Evolutionary conservation across 2,329 filamentous ascomycete species (phyloP).

Genomic region (Stylonectria norvegica): DNA sequence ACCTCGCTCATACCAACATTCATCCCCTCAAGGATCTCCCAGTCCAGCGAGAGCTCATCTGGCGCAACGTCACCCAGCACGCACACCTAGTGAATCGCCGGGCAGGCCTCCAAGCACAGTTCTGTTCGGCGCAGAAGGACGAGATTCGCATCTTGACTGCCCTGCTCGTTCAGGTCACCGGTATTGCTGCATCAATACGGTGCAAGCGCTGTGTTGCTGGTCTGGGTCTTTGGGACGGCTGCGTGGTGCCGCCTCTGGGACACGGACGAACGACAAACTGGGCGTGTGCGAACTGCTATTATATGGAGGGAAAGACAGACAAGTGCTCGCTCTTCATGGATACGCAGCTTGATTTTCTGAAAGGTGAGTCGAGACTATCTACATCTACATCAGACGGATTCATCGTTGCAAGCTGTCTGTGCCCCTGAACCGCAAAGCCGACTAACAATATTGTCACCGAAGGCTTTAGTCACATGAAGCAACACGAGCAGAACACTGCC

Average conservation of each 20-base stretch:
- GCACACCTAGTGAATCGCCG: background rate
- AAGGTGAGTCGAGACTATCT: background rate
- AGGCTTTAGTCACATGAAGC: background rate
- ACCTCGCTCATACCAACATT: background rate
- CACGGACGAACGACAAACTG: background rate
- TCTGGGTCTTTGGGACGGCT: constrained; percentile 1
- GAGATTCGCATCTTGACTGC: background rate
- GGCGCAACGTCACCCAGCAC: background rate
- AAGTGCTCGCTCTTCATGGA: constrained; percentile 1
- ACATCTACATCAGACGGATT: background rate
- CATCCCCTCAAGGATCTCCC: background rate
- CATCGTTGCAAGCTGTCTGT: no score
- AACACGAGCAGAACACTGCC: background rate
- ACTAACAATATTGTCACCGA: background rate
- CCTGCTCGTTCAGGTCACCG: background rate
- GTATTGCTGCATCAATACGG: background rate
- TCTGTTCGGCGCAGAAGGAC: no score
- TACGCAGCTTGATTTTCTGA: background rate
- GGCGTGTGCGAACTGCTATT: constrained; percentile 7
- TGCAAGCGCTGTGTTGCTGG: constrained; percentile 1
- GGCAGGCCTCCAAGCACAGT: no score
- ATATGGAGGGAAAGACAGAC: background rate
- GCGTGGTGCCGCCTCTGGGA: constrained; percentile 1
- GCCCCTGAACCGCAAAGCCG: no score
- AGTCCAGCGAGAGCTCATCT: background rate